A percentile compares a stretch with the other conserved stretches of the same genome.
Evolutionary conservation across 2,329 filamentous ascomycete species (phyloP).

Genomic region (Colletotrichum lindemuthianum): DNA sequence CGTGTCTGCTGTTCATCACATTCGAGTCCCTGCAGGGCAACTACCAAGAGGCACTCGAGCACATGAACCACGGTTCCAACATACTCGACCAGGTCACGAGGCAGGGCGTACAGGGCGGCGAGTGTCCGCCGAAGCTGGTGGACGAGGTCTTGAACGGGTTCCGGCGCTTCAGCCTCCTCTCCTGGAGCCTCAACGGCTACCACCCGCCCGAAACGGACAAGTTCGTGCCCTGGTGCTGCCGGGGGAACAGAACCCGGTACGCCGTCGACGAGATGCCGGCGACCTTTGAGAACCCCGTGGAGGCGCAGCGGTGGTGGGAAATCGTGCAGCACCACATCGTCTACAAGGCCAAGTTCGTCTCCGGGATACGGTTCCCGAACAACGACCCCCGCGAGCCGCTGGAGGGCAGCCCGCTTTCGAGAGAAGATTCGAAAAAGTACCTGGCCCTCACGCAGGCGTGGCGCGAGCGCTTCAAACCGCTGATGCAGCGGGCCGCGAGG

Average conservation of each 20-base stretch:
- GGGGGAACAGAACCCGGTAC: slow-evolving; percentile 19
- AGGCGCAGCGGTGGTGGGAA: slow-evolving; percentile 25
- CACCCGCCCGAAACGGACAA: slow-evolving; percentile 13
- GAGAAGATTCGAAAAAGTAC: slow-evolving; percentile 34
- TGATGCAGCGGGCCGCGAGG: not conserved
- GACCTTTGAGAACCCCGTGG: not conserved
- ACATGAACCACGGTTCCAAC: slow-evolving; percentile 47
- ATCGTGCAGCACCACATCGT: slow-evolving; percentile 21
- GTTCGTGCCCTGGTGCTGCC: slow-evolving; percentile 29
- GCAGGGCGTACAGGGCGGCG: not conserved
- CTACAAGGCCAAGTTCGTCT: slow-evolving; percentile 6
- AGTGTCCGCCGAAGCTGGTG: slow-evolving; percentile 16
- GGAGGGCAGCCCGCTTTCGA: not conserved
- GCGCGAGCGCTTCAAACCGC: not conserved
- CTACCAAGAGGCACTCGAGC: slow-evolving; percentile 50
- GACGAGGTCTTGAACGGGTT: slow-evolving; percentile 17
- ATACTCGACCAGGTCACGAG: slow-evolving; percentile 16
- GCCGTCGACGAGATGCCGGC: slow-evolving; percentile 24
- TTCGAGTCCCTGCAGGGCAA: slow-evolving; percentile 53
- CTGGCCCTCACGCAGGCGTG: slow-evolving; percentile 2
- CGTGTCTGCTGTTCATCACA: slow-evolving; percentile 53
- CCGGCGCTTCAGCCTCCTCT: slow-evolving; percentile 17
- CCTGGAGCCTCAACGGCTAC: slow-evolving; percentile 17
- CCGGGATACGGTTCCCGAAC: slow-evolving; percentile 35
- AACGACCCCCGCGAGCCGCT: not conserved